Evolutionary conservation across 73 alveolate genomes (phyloP).

Genomic region (Paramecium sexaurelia): DNA sequence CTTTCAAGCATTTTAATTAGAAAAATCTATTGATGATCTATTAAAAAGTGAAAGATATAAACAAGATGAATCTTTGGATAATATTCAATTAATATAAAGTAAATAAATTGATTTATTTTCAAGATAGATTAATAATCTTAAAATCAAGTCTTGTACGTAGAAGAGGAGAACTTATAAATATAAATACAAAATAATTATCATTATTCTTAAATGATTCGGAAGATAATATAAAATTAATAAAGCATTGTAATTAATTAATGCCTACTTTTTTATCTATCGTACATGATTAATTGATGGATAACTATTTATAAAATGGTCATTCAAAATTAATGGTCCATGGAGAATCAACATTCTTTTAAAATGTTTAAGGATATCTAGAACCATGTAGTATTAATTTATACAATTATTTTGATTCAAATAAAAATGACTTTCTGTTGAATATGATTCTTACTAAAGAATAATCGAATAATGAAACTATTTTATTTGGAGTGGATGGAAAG

Average conservation of each 20-base stretch:
- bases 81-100: neutral
- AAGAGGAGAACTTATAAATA: neutral
- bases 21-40: neutral
- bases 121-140: neutral
- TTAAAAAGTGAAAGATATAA: conserved; percentile 10
- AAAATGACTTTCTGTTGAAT: neutral
- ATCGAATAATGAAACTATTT: neutral
- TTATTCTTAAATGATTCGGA: neutral
- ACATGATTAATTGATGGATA: conserved; percentile 44
- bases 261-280: neutral
- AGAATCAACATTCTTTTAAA: neutral
- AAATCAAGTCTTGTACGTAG: neutral
- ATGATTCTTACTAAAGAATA: neutral
- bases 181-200: neutral
- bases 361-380: neutral
- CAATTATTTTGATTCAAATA: neutral
- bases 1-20: neutral
- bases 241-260: neutral
- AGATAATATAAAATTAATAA: neutral
- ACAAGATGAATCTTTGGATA: conserved; percentile 36
- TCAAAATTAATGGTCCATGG: conserved; percentile 34
- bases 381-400: neutral
- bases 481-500: conserved; percentile 29
- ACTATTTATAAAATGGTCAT: conserved; percentile 21
- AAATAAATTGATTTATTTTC: neutral